Evolutionary conservation across 2,329 filamentous ascomycete genomes (phyloP).

Genomic region (Claviceps capensis): DNA sequence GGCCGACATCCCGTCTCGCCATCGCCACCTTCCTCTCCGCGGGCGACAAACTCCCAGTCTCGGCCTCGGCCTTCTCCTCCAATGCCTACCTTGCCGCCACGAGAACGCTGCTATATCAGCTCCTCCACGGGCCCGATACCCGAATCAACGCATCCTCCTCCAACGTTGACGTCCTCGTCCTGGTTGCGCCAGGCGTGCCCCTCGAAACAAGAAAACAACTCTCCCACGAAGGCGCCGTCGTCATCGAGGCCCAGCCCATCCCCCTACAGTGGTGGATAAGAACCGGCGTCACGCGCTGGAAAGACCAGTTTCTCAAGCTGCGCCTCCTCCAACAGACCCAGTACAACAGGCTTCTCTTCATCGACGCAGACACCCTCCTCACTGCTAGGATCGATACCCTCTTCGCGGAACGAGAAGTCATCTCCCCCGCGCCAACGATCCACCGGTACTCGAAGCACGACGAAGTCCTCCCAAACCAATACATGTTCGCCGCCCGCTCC

Average conservation of each 20-base stretch:
- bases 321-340: slow-evolving; percentile 26
- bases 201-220: background rate
- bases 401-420: background rate
- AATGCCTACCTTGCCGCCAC: slow-evolving; percentile 22
- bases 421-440: background rate
- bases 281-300: slow-evolving; percentile 23
- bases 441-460: slow-evolving; percentile 22
- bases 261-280: slow-evolving; percentile 19
- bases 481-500: slow-evolving; percentile 20
- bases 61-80: background rate
- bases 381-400: slow-evolving; percentile 18
- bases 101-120: slow-evolving; percentile 26
- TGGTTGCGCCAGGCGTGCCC: background rate
- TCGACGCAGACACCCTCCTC: slow-evolving; percentile 29
- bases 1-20: background rate
- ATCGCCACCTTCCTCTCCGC: slow-evolving; percentile 2
- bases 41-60: background rate
- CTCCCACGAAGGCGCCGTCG: background rate
- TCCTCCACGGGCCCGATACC: slow-evolving; percentile 24
- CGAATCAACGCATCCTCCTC: slow-evolving; percentile 11
- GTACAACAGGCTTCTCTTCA: slow-evolving; percentile 26
- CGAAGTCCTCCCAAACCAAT: slow-evolving; percentile 16
- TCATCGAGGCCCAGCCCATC: slow-evolving; percentile 11
- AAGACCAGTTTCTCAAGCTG: slow-evolving; percentile 29
- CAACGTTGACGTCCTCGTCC: background rate